A percentile compares a stretch with the other conserved stretches of the same genome.
phyloP scores from a whole-genome alignment of 306 rosid genomes.

The Fragaria ananassa region DNA sequence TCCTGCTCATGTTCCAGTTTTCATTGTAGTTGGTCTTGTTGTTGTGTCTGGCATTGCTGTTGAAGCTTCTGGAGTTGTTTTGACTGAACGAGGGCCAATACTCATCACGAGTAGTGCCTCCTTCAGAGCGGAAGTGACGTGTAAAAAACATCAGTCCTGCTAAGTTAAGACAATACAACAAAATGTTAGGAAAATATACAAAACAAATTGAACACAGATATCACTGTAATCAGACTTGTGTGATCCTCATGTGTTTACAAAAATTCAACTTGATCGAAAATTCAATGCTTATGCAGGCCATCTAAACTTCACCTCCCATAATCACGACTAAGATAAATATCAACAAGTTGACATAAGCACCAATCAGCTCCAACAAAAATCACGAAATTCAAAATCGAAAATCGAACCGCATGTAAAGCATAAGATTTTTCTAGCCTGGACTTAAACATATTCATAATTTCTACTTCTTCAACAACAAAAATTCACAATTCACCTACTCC shows the following conservation, averaged over 20 bases:
- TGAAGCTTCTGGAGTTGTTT: slow-evolving; percentile 30
- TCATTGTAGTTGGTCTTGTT: slow-evolving; percentile 14
- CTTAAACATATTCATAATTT: background rate
- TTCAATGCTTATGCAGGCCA: background rate
- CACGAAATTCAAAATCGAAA: background rate
- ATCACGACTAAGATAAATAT: background rate
- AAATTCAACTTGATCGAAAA: background rate
- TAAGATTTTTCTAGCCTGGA: background rate
- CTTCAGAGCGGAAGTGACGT: slow-evolving; percentile 52
- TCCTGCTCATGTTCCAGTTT: slow-evolving; percentile 54
- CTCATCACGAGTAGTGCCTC: slow-evolving; percentile 42
- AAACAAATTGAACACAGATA: background rate
- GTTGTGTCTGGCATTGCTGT: background rate
- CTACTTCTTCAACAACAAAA: background rate
- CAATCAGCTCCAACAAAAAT: background rate
- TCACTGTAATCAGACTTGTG: background rate
- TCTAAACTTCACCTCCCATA: background rate
- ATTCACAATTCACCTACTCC: background rate
- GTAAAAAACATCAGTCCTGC: slow-evolving; percentile 68
- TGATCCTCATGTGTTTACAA: no score
- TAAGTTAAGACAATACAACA: background rate
- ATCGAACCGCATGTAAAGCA: background rate
- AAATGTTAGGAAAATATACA: background rate
- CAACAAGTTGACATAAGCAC: background rate
- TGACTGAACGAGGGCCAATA: slow-evolving; percentile 44